Conservation (phyloP, 2,329 filamentous ascomycete genomes). For the Epichloe amarillans region DNA sequence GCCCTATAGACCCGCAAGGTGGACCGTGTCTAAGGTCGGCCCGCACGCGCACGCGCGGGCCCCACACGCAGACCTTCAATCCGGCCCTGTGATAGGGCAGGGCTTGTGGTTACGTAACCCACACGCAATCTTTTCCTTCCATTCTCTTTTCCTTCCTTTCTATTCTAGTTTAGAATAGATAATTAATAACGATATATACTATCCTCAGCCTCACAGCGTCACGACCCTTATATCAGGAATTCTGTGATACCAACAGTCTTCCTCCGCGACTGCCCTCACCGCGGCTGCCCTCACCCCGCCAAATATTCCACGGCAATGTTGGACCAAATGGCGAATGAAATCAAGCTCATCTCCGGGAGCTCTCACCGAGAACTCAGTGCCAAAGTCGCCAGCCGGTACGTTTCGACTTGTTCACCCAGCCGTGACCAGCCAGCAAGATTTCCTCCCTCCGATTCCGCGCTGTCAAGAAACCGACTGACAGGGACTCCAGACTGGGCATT, state of each 20-base stretch:
- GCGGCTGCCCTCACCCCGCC: neutral
- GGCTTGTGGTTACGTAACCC: no score
- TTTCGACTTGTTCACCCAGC: conserved; percentile 1
- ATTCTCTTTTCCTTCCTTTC: no score
- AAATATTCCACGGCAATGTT: conserved; percentile 18
- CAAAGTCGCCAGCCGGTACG: conserved; percentile 31
- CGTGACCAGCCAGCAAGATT: neutral
- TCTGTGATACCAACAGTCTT: neutral
- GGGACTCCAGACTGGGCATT: conserved; percentile 49
- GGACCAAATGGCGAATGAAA: conserved; percentile 38
- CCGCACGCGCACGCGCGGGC: no score
- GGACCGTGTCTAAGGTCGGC: no score
- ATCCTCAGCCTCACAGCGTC: no score
- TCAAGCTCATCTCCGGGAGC: conserved; percentile 37
- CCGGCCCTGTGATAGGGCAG: no score
- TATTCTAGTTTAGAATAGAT: no score
- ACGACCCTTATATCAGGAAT: no score
- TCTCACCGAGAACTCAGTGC: conserved; percentile 35
- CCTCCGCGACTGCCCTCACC: neutral
- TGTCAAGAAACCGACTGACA: conserved; percentile 11
- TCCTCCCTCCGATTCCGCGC: conserved; percentile 5
- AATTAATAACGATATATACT: no score
- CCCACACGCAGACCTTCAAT: no score
- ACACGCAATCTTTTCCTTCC: no score
- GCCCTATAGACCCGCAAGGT: no score